Evolutionary conservation across 495 filamentous ascomycete genomes (phyloP).

Genomic region (Xylaria telfairii): DNA sequence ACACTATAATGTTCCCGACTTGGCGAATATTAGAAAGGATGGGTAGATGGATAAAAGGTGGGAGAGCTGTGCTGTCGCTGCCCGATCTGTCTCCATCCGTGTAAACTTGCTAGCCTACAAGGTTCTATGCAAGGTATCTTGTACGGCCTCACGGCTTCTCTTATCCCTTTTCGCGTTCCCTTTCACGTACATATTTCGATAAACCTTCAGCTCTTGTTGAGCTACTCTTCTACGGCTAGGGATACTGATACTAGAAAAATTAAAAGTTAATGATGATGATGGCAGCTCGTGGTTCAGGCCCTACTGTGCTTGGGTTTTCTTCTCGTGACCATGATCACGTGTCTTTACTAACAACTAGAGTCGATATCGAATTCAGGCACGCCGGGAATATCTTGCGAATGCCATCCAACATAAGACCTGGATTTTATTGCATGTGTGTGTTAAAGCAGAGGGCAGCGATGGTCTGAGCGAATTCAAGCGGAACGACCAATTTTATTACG

Average conservation of each 20-base stretch:
- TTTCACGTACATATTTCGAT: constrained; percentile 25
- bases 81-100: constrained; percentile 3
- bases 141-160: constrained; percentile 13
- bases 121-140: constrained; percentile 1
- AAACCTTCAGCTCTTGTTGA: constrained; percentile 15
- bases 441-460: not conserved
- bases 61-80: constrained; percentile 19
- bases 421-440: not conserved
- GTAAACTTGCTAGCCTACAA: not conserved
- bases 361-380: not conserved
- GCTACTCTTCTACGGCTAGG: constrained; percentile 24
- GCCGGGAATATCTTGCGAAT: not conserved
- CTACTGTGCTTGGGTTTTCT: not conserved
- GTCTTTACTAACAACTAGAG: not conserved
- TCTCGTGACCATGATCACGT: not conserved
- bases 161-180: not conserved
- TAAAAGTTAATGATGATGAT: constrained; percentile 31
- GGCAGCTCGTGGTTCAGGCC: not conserved
- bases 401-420: not conserved
- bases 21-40: not conserved
- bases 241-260: constrained; percentile 27
- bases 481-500: not conserved
- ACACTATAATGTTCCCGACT: not conserved
- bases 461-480: not conserved
- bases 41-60: constrained; percentile 4